Evolutionary conservation across 2,329 filamentous ascomycete species (phyloP).

Genomic region (Immersiporthe knoxdaviesiana): DNA sequence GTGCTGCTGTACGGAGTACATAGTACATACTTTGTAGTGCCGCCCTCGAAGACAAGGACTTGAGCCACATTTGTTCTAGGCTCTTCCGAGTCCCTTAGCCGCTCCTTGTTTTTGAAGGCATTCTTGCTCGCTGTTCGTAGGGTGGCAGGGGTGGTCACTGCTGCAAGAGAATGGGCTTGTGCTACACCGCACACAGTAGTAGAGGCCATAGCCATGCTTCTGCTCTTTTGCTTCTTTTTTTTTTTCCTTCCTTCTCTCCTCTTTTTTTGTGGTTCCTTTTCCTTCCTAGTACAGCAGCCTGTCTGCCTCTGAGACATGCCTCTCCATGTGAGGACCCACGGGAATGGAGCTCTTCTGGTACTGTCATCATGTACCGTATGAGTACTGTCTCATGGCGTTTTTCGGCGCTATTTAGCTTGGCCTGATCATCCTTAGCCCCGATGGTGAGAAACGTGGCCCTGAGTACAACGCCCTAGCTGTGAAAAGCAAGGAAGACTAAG

Average conservation of each 20-base stretch:
- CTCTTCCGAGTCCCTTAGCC: slow-evolving; percentile 12
- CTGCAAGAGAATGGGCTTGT: neutral
- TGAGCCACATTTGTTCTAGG: slow-evolving; percentile 35
- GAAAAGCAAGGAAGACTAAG: slow-evolving; percentile 3
- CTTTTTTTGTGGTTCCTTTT: too few relatives aligned
- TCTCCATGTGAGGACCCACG: neutral
- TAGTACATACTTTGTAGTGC: too few relatives aligned
- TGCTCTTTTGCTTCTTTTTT: too few relatives aligned
- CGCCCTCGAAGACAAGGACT: slow-evolving; percentile 22
- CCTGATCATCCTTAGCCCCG: slow-evolving; percentile 14
- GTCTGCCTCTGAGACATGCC: neutral
- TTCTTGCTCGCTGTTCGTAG: neutral
- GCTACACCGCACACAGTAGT: neutral
- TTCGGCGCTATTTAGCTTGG: slow-evolving; percentile 13
- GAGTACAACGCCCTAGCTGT: neutral
- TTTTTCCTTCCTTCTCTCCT: too few relatives aligned
- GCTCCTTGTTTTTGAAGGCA: neutral
- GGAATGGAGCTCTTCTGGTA: neutral
- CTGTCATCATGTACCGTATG: neutral
- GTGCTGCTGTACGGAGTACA: neutral
- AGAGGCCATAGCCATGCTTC: neutral
- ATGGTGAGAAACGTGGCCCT: slow-evolving; percentile 17
- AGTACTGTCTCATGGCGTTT: slow-evolving; percentile 1
- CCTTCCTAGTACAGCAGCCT: neutral
- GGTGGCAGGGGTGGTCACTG: neutral